Percentiles rank a stretch among this genome's conserved stretches.
Conservation (phyloP, 192 early-diverging fungal genomes). For the Linnemannia hyalina region DNA sequence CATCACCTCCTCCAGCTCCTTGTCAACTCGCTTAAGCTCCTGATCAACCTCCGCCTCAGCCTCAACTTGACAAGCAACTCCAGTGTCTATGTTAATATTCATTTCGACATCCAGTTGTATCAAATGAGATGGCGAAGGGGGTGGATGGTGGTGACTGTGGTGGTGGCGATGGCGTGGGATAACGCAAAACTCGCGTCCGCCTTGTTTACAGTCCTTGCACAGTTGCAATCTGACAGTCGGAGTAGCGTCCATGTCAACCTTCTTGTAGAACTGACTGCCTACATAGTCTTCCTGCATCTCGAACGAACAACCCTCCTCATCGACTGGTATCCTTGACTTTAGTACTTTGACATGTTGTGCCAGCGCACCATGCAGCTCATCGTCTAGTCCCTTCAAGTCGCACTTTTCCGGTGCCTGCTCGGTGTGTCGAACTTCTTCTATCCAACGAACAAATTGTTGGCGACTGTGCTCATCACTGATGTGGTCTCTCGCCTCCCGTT, state of each 20-base stretch:
- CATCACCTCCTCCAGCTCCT: neutral
- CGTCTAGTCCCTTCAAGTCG: neutral
- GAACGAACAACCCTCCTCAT: neutral
- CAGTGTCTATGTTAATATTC: neutral
- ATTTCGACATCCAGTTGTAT: neutral
- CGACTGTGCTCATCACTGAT: neutral
- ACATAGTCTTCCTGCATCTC: neutral
- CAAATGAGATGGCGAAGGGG: neutral
- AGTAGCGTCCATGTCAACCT: neutral
- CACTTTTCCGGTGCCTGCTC: neutral
- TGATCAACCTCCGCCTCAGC: neutral
- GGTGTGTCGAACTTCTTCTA: neutral
- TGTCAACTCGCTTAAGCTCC: neutral
- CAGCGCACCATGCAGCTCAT: neutral
- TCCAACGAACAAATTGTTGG: neutral
- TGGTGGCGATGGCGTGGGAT: neutral
- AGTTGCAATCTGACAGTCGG: neutral
- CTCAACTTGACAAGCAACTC: neutral
- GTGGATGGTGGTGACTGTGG: neutral
- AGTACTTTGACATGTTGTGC: neutral
- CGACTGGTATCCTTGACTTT: neutral
- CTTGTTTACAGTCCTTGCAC: neutral
- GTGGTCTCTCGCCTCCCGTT: neutral
- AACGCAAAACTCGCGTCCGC: neutral
- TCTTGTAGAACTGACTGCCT: neutral